Conservation (phyloP, 2,329 filamentous ascomycete genomes). For the Pseudogymnoascus sp. region DNA sequence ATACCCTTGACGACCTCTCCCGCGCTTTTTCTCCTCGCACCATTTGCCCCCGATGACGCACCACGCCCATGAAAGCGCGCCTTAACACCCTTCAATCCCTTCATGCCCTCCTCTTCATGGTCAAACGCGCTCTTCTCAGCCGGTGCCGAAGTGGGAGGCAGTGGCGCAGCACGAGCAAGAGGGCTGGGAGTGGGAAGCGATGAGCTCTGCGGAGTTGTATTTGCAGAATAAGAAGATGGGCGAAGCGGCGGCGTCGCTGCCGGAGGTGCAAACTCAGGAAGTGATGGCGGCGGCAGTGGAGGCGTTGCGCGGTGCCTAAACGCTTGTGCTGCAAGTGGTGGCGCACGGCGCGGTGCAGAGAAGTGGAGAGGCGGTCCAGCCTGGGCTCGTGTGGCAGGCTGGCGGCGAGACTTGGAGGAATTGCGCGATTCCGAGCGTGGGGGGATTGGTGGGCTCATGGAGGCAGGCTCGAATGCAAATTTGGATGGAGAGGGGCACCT, state of each 20-base stretch:
- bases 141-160: neutral
- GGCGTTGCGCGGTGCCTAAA: neutral
- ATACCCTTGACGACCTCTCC: neutral
- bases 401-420: neutral
- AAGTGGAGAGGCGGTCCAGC: neutral
- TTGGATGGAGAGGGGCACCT: slow-evolving; percentile 1
- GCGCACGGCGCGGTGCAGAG: neutral
- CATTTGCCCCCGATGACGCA: neutral
- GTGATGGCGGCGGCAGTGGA: neutral
- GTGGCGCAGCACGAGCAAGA: neutral
- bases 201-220: neutral
- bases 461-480: neutral
- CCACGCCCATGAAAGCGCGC: neutral
- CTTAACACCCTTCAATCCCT: slow-evolving; percentile 1
- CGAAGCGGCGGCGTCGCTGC: neutral
- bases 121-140: neutral
- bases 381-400: neutral
- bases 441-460: neutral
- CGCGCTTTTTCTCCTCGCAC: neutral
- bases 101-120: neutral
- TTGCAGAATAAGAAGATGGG: neutral
- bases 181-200: neutral
- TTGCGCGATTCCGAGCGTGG: neutral
- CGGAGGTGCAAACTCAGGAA: neutral
- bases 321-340: neutral